Evolutionary conservation across 192 early-diverging fungal genomes (phyloP).

Genomic region (Coemansia sp.): DNA sequence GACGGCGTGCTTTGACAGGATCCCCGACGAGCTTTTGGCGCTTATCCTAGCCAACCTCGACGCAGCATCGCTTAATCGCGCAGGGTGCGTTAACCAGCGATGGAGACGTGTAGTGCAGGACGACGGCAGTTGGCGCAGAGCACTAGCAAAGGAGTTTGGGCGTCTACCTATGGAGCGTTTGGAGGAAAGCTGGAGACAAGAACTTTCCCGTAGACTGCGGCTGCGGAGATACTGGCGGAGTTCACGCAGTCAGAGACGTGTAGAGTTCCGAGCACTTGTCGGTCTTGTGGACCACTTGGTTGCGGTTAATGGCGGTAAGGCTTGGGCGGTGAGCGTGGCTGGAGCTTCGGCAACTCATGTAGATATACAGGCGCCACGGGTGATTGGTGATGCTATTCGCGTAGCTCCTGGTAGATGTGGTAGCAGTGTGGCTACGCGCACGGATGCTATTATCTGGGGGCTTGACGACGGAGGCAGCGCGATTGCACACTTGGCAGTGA

Average conservation of each 20-base stretch:
- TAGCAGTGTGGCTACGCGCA: conserved; percentile 13
- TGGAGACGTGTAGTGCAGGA: conserved; percentile 23
- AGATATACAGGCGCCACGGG: conserved; percentile 14
- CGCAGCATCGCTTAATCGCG: conserved; percentile 9
- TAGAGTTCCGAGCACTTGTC: conserved; percentile 15
- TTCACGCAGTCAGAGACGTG: not conserved
- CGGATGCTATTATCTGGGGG: conserved; percentile 28
- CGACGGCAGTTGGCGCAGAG: conserved; percentile 38
- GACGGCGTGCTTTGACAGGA: not conserved
- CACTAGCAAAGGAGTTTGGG: conserved; percentile 8
- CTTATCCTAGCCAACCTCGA: conserved; percentile 18
- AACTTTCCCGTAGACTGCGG: conserved; percentile 9
- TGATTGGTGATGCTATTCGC: not conserved
- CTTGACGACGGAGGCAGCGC: conserved; percentile 12
- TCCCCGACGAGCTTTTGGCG: conserved; percentile 28
- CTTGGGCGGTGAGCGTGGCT: conserved; percentile 29
- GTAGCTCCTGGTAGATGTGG: too few relatives aligned
- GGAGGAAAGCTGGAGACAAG: conserved; percentile 16
- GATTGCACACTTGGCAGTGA: conserved; percentile 12
- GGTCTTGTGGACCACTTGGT: conserved; percentile 22
- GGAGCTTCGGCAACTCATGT: conserved; percentile 1
- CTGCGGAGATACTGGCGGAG: conserved; percentile 15
- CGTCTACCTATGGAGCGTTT: conserved; percentile 18
- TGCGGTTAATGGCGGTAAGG: conserved; percentile 12
- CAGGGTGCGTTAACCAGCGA: conserved; percentile 11